Conservation (phyloP, 2,329 filamentous ascomycete species). For the Penicillium sp. region DNA sequence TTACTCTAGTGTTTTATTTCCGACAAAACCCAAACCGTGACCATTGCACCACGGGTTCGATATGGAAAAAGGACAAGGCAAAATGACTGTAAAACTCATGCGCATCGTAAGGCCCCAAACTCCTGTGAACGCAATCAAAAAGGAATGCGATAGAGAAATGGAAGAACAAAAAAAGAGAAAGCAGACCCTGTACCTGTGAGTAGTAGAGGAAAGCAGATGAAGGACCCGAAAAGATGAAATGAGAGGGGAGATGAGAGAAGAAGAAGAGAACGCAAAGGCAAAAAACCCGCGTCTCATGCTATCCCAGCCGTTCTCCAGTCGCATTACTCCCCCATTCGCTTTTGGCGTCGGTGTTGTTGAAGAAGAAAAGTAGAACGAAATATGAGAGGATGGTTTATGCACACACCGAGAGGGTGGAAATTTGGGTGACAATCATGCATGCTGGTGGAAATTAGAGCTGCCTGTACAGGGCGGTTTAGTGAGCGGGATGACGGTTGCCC, state of each 20-base stretch:
- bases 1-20: slow-evolving; percentile 34
- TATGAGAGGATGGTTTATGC: slow-evolving; percentile 26
- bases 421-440: slow-evolving; percentile 81
- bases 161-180: not conserved
- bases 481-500: slow-evolving; percentile 22
- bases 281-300: slow-evolving; percentile 12
- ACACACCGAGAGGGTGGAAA: slow-evolving; percentile 38
- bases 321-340: slow-evolving; percentile 26
- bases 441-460: slow-evolving; percentile 60
- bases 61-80: slow-evolving; percentile 30
- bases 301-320: slow-evolving; percentile 16
- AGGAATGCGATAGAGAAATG: slow-evolving; percentile 4
- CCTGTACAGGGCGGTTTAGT: slow-evolving; percentile 49
- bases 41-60: slow-evolving; percentile 22
- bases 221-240: slow-evolving; percentile 14
- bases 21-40: slow-evolving; percentile 24
- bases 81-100: slow-evolving; percentile 32
- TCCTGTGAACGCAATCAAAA: slow-evolving; percentile 29
- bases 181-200: not conserved
- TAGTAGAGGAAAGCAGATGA: not conserved
- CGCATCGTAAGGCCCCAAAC: slow-evolving; percentile 37
- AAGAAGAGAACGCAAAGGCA: slow-evolving; percentile 15
- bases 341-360: slow-evolving; percentile 14
- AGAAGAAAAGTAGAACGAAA: slow-evolving; percentile 9
- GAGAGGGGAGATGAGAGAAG: slow-evolving; percentile 15